Percentiles rank a stretch among this genome's conserved stretches.
Conservation (phyloP, 2,329 filamentous ascomycete species). For the Beauveria rudraprayagi region DNA sequence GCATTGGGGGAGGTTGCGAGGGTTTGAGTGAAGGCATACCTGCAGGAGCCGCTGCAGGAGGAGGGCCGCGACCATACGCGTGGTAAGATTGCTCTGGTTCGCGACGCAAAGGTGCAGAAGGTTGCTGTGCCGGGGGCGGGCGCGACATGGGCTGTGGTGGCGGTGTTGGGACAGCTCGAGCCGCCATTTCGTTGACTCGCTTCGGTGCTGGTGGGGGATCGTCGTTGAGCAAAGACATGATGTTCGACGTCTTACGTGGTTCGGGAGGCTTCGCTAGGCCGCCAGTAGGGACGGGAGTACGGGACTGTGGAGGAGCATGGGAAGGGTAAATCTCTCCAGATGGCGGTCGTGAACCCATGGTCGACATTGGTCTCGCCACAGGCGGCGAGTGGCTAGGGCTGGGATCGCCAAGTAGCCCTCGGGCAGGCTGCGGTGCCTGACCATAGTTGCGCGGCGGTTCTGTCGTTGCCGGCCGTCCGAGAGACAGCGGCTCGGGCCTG, state of each 20-base stretch:
- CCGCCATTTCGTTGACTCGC: constrained; percentile 40
- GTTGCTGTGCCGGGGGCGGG: constrained; percentile 30
- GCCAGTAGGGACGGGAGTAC: constrained; percentile 21
- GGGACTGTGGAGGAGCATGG: constrained; percentile 22
- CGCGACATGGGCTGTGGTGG: constrained; percentile 40
- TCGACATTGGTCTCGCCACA: constrained; percentile 30
- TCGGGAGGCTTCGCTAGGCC: constrained; percentile 36
- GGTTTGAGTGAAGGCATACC: constrained; percentile 50
- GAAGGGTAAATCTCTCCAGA: constrained; percentile 24
- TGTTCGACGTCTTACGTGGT: constrained; percentile 51
- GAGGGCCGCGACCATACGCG: constrained; percentile 30
- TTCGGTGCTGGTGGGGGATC: constrained; percentile 46
- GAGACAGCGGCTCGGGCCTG: constrained; percentile 32
- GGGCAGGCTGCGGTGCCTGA: constrained; percentile 27
- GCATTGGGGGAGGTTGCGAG: constrained; percentile 38
- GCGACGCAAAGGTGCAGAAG: constrained; percentile 37
- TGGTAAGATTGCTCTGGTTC: constrained; percentile 42
- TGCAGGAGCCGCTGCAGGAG: constrained; percentile 28
- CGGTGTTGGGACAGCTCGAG: constrained; percentile 41
- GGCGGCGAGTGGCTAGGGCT: constrained; percentile 30
- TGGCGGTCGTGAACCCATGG: constrained; percentile 19
- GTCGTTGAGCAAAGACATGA: constrained; percentile 57
- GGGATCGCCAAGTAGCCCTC: constrained; percentile 33
- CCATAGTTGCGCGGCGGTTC: constrained; percentile 35
- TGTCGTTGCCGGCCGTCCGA: constrained; percentile 31